phyloP scores from a whole-genome alignment of 345 rosid species.

The Salix arbutifolia region DNA sequence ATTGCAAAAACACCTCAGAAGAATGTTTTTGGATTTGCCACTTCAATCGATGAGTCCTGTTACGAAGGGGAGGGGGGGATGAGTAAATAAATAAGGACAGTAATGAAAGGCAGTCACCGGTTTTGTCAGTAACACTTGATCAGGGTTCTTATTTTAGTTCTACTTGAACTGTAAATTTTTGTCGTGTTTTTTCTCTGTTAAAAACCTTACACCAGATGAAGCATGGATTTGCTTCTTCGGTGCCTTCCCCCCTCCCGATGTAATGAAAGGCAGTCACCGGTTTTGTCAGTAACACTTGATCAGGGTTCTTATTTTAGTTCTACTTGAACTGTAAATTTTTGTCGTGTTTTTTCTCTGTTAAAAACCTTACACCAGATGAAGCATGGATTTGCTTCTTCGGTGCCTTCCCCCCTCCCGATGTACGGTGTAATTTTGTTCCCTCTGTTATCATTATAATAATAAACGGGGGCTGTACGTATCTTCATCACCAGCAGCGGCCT shows the following conservation, averaged over 20 bases:
- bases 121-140: not conserved
- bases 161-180: not conserved
- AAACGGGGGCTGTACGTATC: not conserved
- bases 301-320: not conserved
- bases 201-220: too few species aligned
- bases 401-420: not conserved
- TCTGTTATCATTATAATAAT: not conserved
- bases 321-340: not conserved
- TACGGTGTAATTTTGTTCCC: not conserved
- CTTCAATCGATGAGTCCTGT: slow-evolving; percentile 45
- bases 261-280: not conserved
- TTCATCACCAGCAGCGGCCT: not conserved
- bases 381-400: not conserved
- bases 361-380: too few species aligned
- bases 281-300: not conserved
- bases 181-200: not conserved
- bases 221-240: not conserved
- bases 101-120: not conserved
- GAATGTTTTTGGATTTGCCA: slow-evolving; percentile 21
- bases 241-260: not conserved
- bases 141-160: not conserved
- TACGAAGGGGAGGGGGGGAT: slow-evolving; percentile 22
- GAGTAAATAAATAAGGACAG: not conserved
- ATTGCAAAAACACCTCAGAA: not conserved
- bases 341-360: not conserved